Conservation (phyloP, 1,284 basidiomycete genomes). For the Phellopilus nigrolimitatus region DNA sequence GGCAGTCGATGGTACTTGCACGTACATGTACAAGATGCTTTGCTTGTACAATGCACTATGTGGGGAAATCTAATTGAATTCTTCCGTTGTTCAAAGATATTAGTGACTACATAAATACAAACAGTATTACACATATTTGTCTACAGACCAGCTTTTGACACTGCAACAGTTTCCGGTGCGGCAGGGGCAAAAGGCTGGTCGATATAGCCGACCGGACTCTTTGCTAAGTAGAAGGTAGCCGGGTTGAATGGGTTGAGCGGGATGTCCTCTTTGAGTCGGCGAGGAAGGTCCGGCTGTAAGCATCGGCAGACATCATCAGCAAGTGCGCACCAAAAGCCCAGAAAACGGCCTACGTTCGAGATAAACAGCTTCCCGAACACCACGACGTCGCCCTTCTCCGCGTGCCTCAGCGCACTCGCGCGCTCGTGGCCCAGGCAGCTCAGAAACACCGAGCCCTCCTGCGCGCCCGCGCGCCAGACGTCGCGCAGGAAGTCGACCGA, state of each 20-base stretch:
- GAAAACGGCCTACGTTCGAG: slow-evolving; percentile 33
- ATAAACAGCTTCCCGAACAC: slow-evolving; percentile 49
- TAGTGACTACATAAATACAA: too few species aligned
- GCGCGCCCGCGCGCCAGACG: slow-evolving; percentile 27
- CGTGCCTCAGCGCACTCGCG: slow-evolving; percentile 27
- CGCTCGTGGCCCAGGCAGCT: slow-evolving; percentile 33
- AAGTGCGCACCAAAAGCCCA: background rate
- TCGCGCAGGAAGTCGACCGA: slow-evolving; percentile 33
- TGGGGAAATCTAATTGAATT: too few species aligned
- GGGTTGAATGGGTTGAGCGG: slow-evolving; percentile 15
- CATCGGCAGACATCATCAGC: background rate
- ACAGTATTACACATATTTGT: background rate
- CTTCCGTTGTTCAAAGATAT: too few species aligned
- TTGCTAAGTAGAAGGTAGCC: slow-evolving; percentile 18
- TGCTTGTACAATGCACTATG: background rate
- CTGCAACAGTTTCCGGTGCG: too few species aligned
- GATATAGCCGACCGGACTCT: slow-evolving; percentile 19
- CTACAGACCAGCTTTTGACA: background rate
- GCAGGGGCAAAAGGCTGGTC: slow-evolving; percentile 17
- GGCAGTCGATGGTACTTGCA: too few species aligned
- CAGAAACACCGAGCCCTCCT: slow-evolving; percentile 30
- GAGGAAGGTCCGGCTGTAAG: slow-evolving; percentile 26
- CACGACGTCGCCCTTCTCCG: slow-evolving; percentile 34
- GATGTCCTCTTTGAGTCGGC: slow-evolving; percentile 13
- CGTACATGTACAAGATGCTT: too few species aligned